Evolutionary conservation across 2,329 filamentous ascomycete genomes (phyloP).

Genomic region (Ceratocystiopsis minuta): DNA sequence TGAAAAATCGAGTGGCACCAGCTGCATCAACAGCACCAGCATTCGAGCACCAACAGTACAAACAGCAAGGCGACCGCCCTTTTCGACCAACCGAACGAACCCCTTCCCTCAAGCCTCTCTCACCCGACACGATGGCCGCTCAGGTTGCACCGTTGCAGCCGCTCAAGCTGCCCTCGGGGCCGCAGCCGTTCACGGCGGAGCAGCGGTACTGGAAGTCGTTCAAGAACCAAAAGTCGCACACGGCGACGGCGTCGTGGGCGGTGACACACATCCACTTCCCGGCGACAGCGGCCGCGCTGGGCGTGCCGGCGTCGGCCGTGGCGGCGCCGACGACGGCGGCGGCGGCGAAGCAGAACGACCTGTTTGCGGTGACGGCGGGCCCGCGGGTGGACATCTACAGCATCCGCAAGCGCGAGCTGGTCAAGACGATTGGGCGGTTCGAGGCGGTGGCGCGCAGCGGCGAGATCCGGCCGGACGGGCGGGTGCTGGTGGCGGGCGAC

Average conservation of each 20-base stretch:
- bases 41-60: too few species aligned
- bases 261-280: conserved; percentile 79
- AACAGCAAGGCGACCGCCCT: too few species aligned
- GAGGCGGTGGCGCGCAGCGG: conserved; percentile 80
- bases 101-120: conserved; percentile 1
- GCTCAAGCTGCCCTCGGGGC: conserved; percentile 68
- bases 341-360: conserved; percentile 38
- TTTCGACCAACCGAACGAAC: not conserved
- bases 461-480: conserved; percentile 73
- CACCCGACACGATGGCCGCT: conserved; percentile 50
- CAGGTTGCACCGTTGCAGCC: conserved; percentile 65
- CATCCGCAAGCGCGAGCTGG: conserved; percentile 71
- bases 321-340: conserved; percentile 22
- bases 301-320: conserved; percentile 15
- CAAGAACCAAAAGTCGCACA: conserved; percentile 75
- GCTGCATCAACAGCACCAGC: too few species aligned
- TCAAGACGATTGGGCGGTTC: conserved; percentile 90
- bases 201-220: conserved; percentile 95
- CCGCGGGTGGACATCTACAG: conserved; percentile 89
- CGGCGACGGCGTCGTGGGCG: conserved; percentile 76
- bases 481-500: conserved; percentile 78
- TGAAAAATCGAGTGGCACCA: not conserved
- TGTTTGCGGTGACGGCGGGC: conserved; percentile 88
- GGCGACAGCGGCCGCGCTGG: conserved; percentile 21
- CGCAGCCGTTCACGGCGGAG: conserved; percentile 71